Conservation (phyloP, 352 stramenopile species). For the Globisporangium takayamanum region DNA sequence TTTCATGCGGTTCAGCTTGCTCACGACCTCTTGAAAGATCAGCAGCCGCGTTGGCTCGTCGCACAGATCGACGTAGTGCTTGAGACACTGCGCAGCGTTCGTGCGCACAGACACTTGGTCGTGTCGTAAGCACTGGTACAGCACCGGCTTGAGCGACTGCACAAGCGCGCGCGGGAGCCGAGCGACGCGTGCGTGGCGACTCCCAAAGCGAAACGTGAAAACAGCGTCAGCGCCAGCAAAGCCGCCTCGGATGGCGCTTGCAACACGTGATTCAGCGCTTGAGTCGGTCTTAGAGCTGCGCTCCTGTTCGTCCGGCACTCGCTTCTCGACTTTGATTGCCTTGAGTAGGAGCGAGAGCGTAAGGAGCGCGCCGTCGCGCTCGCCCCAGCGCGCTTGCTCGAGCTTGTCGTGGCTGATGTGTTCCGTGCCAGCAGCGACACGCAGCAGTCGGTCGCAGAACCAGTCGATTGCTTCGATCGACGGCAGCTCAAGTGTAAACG, state of each 20-base stretch:
- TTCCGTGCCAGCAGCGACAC: constrained; percentile 21
- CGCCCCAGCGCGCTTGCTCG: constrained; percentile 27
- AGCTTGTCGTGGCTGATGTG: constrained; percentile 20
- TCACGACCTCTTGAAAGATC: constrained; percentile 70
- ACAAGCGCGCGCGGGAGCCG: constrained; percentile 22
- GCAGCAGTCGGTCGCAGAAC: constrained; percentile 37
- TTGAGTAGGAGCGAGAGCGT: constrained; percentile 28
- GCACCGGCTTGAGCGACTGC: constrained; percentile 36
- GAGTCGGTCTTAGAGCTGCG: not conserved
- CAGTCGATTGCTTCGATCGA: constrained; percentile 27
- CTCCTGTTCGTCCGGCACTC: not conserved
- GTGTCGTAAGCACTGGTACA: constrained; percentile 54
- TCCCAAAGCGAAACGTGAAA: constrained; percentile 26
- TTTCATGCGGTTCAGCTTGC: constrained; percentile 66
- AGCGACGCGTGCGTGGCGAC: constrained; percentile 12
- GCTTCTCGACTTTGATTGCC: constrained; percentile 20
- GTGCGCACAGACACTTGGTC: constrained; percentile 55
- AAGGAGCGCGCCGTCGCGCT: constrained; percentile 43
- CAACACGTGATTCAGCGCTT: constrained; percentile 16
- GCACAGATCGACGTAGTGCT: constrained; percentile 36
- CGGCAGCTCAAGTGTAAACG: constrained; percentile 24
- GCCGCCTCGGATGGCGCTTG: constrained; percentile 22
- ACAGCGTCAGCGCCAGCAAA: constrained; percentile 2
- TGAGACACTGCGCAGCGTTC: constrained; percentile 38
- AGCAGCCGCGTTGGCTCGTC: constrained; percentile 43